Base-by-base conservation (phyloP, 1,139 yeast species). In the Geotrichum australiense region DNA sequence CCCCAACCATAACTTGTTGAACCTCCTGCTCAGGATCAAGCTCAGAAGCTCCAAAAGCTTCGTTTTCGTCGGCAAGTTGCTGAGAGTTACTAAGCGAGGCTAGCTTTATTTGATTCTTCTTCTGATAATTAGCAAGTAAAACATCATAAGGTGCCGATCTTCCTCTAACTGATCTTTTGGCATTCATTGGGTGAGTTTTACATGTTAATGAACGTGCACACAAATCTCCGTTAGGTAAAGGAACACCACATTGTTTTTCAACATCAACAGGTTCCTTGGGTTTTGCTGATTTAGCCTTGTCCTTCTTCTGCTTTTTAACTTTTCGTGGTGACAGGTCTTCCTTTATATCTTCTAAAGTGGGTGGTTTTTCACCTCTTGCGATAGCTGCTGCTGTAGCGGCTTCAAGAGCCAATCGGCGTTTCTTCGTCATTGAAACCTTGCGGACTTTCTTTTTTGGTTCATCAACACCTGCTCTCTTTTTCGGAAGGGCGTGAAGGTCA, bases 141-240 rank as follows among this genome's bases (percentile, higher is more conserved):
- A 79, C 79, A 63, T 91, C 98, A 61, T 87, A 91, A 0, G 96
- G 89, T 6, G 93, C 89, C 40, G 94, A 78, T 54, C 98, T 73
- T 5, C 98, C 98, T 23, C 78, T 78, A 19, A 91, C 98, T 1
- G 96, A 91, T 54, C 98, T 74, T 56, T 91, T 91, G 19, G 96
- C 95, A 21, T 96, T 96, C 96, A 91, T 89, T 0, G 96, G 85
- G 62, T 91, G 98, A 0, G 97, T 87, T 59, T 91, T 91, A 70
- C 98, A 91, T 0, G 98, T 91, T 49, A 91, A 69, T 0, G 96
- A 86, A 43, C 98, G 73, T 5, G 96, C 96, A 70, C 98, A 91
- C 54, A 78, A 78, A 0, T 94, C 94, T 8, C 97, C 97, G 49
- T 81, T 81, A 0, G 96, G 87, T 47, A 91, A 65, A 2, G 89